Conservation (phyloP, 306 rosid species). For the Lagenaria siceraria region DNA sequence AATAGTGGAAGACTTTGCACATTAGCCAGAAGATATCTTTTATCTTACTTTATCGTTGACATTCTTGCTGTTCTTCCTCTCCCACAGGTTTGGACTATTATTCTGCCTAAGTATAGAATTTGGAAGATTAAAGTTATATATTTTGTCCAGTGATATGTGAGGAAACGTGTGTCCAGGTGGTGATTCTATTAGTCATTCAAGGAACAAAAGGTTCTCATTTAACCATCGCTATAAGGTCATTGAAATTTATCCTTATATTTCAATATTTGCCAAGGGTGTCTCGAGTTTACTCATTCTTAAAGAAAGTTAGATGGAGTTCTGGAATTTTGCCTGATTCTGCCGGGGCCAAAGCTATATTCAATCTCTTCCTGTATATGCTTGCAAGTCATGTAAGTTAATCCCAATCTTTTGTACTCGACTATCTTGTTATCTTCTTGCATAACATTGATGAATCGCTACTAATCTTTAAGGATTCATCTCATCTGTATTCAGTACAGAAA, state of each 20-base stretch:
- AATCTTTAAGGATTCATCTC: background rate
- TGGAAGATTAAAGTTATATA: background rate
- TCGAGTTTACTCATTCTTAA: conserved; percentile 8
- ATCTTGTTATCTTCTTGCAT: background rate
- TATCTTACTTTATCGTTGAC: background rate
- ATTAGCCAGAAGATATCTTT: background rate
- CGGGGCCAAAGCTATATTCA: conserved; percentile 9
- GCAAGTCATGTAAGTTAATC: conserved; percentile 13
- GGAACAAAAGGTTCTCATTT: background rate
- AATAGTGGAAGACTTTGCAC: background rate
- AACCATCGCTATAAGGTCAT: background rate
- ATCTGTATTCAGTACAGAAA: background rate
- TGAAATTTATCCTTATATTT: conserved; percentile 7
- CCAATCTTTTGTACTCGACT: background rate
- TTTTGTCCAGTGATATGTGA: background rate
- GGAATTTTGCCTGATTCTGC: conserved; percentile 6
- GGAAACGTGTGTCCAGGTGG: conserved; percentile 7
- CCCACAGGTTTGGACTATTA: conserved; percentile 8
- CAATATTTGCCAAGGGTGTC: conserved; percentile 18
- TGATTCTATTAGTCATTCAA: background rate
- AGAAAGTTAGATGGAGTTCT: conserved; percentile 1
- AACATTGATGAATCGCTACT: background rate
- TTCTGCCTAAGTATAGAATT: background rate
- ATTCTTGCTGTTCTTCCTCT: conserved; percentile 14
- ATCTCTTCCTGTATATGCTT: conserved; percentile 14